Evolutionary conservation across 1,139 yeast genomes (phyloP), one percentile per base, ranked within the genome.

Genomic region (Kodamaea alishanica): DNA sequence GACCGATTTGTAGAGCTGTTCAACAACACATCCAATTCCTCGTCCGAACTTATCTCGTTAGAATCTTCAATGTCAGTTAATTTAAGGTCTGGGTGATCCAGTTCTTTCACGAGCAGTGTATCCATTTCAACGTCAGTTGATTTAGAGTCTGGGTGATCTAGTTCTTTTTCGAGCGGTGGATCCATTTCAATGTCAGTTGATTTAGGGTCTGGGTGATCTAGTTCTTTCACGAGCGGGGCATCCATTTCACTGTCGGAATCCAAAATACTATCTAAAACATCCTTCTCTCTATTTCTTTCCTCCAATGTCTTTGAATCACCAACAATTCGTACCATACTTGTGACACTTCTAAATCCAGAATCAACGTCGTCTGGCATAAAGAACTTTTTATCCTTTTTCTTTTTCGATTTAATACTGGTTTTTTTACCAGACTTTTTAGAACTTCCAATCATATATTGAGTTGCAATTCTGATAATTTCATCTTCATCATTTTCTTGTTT

Each of bases 331-430:
- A 81, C 71, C 62, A 83, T 51, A 28, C 63, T 60, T 4, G 77
- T 65, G 1, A 86, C 92, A 10, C 68, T 66, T 30, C 70, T 66
- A 50, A 88, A 86, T 1, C 94, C 94, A 0, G 83, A 74, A 26
- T 73, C 77, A 4, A 80, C 95, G 54, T 81, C 73, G 48, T 84
- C 90, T 0, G 96, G 96, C 87, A 86, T 81, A 56, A 79, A 79
- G 49, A 86, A 86, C 39, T 62, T 50, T 51, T 70, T 71, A 30
- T 55, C 50, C 1, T 44, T 35, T 34, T 58, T 63, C 24, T 37
- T 37, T 8, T 35, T 41, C 22, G 36, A 26, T 26, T 39, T 43
- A 15, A 35, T 60, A 46, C 74, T 75, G 35, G 56, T 53, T 25
- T 32, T 52, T 33, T 12, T 30, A 28, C 15, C 38, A 32, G 29